Evolutionary conservation across 2,329 filamentous ascomycete genomes (phyloP), one percentile per base, ranked within the genome.

Genomic region (Fusarium pseudograminearum): DNA sequence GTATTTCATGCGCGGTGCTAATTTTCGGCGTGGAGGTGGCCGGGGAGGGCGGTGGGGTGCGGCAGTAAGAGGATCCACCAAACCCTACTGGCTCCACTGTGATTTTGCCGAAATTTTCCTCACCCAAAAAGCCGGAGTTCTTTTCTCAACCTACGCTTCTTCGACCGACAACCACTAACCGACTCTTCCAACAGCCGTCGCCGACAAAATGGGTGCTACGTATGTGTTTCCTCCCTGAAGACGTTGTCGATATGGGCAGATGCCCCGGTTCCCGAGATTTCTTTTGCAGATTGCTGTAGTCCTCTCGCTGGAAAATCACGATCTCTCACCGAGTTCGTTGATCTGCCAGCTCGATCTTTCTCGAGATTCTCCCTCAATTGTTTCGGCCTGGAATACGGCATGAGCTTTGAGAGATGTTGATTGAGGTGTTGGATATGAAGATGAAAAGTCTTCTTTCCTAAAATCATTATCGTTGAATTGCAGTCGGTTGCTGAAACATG

Each of bases 391-490:
- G 72, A 79, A 81, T 51, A 80, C 68, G 80, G 80, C 79, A 82
- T 86, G 84, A 76, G 76, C 78, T 78, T 78, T 80, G 84, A 88
- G 87, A 90, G 87, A 88, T 79, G 84, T 81, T 80, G 83, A 80
- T 79, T 81, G 86, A 89, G 92, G 91, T 90, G 83, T 94, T 94
- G 92, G 90, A 87, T 90, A 82, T 91, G 90, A 93, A 93, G 85
- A 83, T 75, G 68, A 62, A 72, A 70, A 60, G 5, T 84, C 85
- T 93, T 93, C 91, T 87, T 89, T 87, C 90, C 87, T 73, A 93
- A 95, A 93, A 83, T 24, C 73, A 93, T 91, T 90, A 89, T 90
- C 88, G 84, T 80, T 76, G 48, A 60, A 66, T 54, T 61, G 65
- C 59, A 57, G n/a, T 61, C 22, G 53, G 48, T 55, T 57, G 67